Evolutionary conservation across 192 early-diverging fungal genomes (phyloP).

Genomic region (Pilaira anomala): DNA sequence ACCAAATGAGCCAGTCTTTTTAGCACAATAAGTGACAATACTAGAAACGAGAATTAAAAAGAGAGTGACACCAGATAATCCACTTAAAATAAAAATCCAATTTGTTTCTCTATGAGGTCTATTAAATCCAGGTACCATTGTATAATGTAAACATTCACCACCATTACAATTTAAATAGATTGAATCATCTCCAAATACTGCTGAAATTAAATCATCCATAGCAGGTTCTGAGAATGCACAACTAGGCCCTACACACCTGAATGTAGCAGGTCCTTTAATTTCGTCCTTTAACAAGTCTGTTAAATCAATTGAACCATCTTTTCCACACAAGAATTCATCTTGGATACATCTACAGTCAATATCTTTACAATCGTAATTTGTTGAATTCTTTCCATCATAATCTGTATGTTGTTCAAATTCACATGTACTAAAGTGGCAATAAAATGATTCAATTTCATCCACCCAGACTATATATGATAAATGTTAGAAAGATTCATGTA

Average conservation of each 20-base stretch:
- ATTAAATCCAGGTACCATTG: conserved; percentile 76
- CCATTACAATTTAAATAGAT: conserved; percentile 76
- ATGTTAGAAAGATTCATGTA: too few relatives aligned
- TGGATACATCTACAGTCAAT: conserved; percentile 82
- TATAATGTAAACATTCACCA: conserved; percentile 87
- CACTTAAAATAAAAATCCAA: conserved; percentile 41
- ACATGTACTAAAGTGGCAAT: conserved; percentile 80
- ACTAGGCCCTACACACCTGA: conserved; percentile 53
- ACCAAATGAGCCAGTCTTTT: conserved; percentile 16
- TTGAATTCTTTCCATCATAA: conserved; percentile 48
- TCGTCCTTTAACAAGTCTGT: conserved; percentile 74
- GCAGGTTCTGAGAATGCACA: conserved; percentile 73
- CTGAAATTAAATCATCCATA: conserved; percentile 79
- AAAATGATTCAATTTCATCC: conserved; percentile 85
- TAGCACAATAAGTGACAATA: conserved; percentile 29
- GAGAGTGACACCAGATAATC: conserved; percentile 36
- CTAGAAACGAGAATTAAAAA: conserved; percentile 29
- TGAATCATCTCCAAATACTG: conserved; percentile 78
- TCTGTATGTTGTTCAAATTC: conserved; percentile 56
- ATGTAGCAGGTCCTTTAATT: conserved; percentile 76
- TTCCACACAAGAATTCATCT: conserved; percentile 80
- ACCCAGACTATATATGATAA: conserved; percentile 65
- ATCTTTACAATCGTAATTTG: conserved; percentile 63
- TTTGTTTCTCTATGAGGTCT: conserved; percentile 36
- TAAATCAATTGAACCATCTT: conserved; percentile 74